Evolutionary conservation across 305 asterid genomes (phyloP).

Genomic region (Petunia hybrid): DNA sequence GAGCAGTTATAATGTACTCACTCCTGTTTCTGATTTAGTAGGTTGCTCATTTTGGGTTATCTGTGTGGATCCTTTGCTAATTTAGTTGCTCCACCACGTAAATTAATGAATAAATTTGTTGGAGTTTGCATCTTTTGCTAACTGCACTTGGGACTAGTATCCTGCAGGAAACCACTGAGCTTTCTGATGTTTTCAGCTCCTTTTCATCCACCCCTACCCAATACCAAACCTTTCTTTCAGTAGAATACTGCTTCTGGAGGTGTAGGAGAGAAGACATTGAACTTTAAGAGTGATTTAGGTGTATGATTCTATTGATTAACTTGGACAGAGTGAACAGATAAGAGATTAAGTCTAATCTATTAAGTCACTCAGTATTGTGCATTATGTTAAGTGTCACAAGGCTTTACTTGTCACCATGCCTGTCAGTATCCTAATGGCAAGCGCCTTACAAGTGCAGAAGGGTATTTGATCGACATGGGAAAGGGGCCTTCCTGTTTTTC

Average conservation of each 20-base stretch:
- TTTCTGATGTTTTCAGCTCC: not conserved
- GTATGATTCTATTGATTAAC: too few relatives aligned
- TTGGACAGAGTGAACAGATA: not conserved
- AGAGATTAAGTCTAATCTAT: not conserved
- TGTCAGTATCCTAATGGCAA: too few relatives aligned
- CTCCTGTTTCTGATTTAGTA: not conserved
- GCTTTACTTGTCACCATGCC: too few relatives aligned
- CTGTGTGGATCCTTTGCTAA: not conserved
- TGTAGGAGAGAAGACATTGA: not conserved
- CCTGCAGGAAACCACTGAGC: not conserved
- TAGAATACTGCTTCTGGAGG: not conserved
- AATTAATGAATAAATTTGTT: not conserved
- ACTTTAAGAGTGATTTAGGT: conserved; percentile 17
- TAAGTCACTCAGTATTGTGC: too few relatives aligned
- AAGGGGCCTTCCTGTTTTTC: not conserved
- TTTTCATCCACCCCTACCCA: not conserved
- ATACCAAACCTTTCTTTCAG: not conserved
- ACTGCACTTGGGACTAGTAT: not conserved
- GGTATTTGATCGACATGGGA: not conserved
- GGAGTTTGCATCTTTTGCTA: not conserved
- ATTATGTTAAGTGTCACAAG: too few relatives aligned
- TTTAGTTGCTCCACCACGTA: not conserved
- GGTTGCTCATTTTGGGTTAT: not conserved
- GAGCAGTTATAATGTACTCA: not conserved
- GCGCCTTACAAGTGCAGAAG: too few relatives aligned